Evolutionary conservation across 2,329 filamentous ascomycete species (phyloP), one percentile per base, ranked within the genome.

Genomic region (Zymoseptoria brevis): DNA sequence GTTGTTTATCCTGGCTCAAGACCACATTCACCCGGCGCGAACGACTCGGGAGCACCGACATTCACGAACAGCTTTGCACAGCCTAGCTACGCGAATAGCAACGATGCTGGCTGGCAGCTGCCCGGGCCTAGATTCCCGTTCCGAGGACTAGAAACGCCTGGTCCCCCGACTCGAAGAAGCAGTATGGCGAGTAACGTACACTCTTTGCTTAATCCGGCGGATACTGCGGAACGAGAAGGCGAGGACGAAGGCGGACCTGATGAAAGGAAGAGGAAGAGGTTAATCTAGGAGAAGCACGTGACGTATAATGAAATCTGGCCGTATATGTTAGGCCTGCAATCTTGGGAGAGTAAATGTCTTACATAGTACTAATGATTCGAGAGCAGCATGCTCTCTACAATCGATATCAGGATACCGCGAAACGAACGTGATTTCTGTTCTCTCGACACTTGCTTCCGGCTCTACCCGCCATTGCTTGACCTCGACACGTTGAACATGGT

Each of bases 401-500:
- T 45, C 35, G 35, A 45, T 45, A 45, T 22, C n/a, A 21, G 13
- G 16, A 52, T 16, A 19, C 50, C 19, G 50, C 2, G 24, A 51
- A 21, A 21, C 11, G 19, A 26, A 3, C 24, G 50, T 21, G 19
- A 16, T 22, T 8, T 52, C 50, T 26, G n/a, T 7, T 52, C 21
- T 26, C 19, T 52, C 50, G 19, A n/a, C 35, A 45, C 13, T 45
- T 45, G 35, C 35, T 45, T 45, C 35, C 35, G 35, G 35, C 35
- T 45, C 13, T n/a, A 45, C 35, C 35, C 35, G 35, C 93, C 76
- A 97, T 96, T 67, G 96, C 93, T 97, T 92, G 53, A 96, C 83
- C 73, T 96, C 96, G 56, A 99, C 83, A 30, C 88, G 90, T 73
- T 97, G 94, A 1, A 99, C 94, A 72, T 99, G 94, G 75, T 99